A percentile compares a stretch with the other conserved stretches of the same genome.
Conservation (phyloP, 2,329 filamentous ascomycete species). For the Emmonsia crescens region DNA sequence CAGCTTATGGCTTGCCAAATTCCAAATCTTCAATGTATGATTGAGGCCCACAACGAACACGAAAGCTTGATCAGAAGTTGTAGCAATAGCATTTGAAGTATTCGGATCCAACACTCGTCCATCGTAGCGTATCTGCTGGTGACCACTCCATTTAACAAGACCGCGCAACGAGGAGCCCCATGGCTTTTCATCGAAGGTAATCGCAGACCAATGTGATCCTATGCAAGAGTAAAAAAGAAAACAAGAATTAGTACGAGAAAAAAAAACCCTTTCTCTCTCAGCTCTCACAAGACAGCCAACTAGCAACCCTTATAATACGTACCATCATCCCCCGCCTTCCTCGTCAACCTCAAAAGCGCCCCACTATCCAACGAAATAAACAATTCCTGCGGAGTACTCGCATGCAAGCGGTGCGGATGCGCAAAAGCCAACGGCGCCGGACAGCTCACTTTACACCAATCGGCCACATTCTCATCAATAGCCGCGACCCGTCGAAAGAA, state of each 20-base stretch:
- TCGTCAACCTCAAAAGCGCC: conserved; percentile 54
- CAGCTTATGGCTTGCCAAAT: conserved; percentile 67
- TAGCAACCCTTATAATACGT: conserved; percentile 11
- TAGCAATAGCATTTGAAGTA: conserved; percentile 34
- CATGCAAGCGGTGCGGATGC: conserved; percentile 68
- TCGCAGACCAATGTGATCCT: conserved; percentile 35
- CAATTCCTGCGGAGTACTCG: conserved; percentile 60
- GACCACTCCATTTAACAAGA: conserved; percentile 35
- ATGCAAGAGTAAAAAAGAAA: conserved; percentile 4
- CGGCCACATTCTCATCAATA: conserved; percentile 61
- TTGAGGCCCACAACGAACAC: conserved; percentile 79
- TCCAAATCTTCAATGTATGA: conserved; percentile 83
- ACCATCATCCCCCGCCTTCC: conserved; percentile 44
- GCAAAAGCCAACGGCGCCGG: conserved; percentile 68
- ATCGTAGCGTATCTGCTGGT: conserved; percentile 33
- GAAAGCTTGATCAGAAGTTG: conserved; percentile 37
- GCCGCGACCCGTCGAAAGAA: conserved; percentile 62
- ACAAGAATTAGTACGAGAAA: conserved; percentile 12
- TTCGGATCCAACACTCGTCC: conserved; percentile 33
- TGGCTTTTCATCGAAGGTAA: conserved; percentile 38
- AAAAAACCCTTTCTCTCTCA: conserved; percentile 1
- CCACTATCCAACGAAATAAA: conserved; percentile 54
- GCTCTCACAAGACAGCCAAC: neutral
- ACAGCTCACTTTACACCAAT: conserved; percentile 63
- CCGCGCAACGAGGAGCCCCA: conserved; percentile 40